Base-by-base conservation (phyloP, 73 alveolate species). In the Paramecium sonneborni region DNA sequence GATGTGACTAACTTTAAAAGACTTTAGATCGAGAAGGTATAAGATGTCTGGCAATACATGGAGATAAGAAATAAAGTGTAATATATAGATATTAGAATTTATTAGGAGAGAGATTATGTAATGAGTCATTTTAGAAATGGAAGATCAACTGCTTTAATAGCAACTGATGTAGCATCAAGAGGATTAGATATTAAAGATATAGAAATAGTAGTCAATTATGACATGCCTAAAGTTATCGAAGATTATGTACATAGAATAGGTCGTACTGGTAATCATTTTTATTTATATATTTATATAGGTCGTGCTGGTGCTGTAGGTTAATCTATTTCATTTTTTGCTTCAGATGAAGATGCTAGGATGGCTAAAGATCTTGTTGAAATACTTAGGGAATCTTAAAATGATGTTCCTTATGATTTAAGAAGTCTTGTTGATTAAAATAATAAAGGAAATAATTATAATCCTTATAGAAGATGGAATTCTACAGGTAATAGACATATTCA, bases 191-290 rank as follows among this genome's bases (percentile, higher is more conserved):
- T 97, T 26, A 95, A 97, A 18, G 95, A 92, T 58, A 95, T 97
- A 32, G 95, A 96, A 57, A 92, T 94, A 14, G 98, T 97, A 4
- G 94, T 97, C 93, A 93, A 97, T 90, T 93, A 69, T 57, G 99
- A 97, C 57, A 86, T 92, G 93, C 97, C 99, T 57, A 92, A 90
- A 58, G 93, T 92, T 43, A 96, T 97, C 2, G 99, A 97, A 32
- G 96, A 95, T 70, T 97, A 96, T 88, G 96, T 97, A 38, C 99
- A 97, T 87, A 93, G 99, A 93, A 92, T 96, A 1, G 99, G 99
- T 35, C 95, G 99, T 91, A 96, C 99, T 5, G 99, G 98, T 35
- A 79, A 14, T 43, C n/a, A 0, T 38, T 10, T 74, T 34, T 18
- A 30, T n/a, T 56, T 56, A 56, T 9, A 18, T 18, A 20, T 38